Percentiles rank a stretch among this genome's conserved stretches.
Conservation (phyloP, 768 basidiomycete species). For the Galerina marginata region DNA sequence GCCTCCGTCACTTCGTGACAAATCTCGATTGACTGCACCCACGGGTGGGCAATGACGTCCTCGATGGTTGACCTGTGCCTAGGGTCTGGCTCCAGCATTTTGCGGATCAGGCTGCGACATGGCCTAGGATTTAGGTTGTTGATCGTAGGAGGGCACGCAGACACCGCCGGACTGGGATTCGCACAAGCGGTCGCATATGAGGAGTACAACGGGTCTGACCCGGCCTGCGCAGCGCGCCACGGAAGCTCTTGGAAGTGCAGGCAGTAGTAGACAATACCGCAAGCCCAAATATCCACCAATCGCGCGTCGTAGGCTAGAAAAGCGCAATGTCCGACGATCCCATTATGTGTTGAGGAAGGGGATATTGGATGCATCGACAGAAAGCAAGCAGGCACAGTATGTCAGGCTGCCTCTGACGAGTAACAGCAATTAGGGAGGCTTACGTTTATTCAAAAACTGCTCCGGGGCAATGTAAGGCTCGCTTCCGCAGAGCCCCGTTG, state of each 20-base stretch:
- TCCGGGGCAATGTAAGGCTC: constrained; percentile 99
- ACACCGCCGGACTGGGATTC: constrained; percentile 48
- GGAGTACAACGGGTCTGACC: constrained; percentile 76
- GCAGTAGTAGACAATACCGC: constrained; percentile 97
- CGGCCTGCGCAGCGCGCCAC: constrained; percentile 91
- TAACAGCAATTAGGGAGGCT: constrained; percentile 47
- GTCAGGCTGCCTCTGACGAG: constrained; percentile 36
- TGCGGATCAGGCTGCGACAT: constrained; percentile 81
- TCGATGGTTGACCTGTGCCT: constrained; percentile 78
- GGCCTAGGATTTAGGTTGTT: constrained; percentile 88
- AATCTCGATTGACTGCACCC: constrained; percentile 83
- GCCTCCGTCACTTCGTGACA: constrained; percentile 72
- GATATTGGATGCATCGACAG: constrained; percentile 6
- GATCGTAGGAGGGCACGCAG: constrained; percentile 69
- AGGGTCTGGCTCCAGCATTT: constrained; percentile 96
- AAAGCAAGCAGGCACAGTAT: constrained; percentile 28
- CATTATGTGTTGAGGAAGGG: neutral
- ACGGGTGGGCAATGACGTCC: constrained; percentile 76
- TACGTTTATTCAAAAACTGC: constrained; percentile 96
- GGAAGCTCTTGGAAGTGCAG: constrained; percentile 97
- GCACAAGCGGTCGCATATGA: constrained; percentile 70
- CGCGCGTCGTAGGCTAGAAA: constrained; percentile 93
- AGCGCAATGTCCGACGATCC: neutral
- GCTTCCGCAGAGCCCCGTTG: constrained; percentile 94
- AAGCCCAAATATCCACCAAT: constrained; percentile 97